A percentile compares a stretch with the other conserved stretches of the same genome.
Conservation (phyloP, 2,329 filamentous ascomycete genomes). For the Cryphonectria naterciae region DNA sequence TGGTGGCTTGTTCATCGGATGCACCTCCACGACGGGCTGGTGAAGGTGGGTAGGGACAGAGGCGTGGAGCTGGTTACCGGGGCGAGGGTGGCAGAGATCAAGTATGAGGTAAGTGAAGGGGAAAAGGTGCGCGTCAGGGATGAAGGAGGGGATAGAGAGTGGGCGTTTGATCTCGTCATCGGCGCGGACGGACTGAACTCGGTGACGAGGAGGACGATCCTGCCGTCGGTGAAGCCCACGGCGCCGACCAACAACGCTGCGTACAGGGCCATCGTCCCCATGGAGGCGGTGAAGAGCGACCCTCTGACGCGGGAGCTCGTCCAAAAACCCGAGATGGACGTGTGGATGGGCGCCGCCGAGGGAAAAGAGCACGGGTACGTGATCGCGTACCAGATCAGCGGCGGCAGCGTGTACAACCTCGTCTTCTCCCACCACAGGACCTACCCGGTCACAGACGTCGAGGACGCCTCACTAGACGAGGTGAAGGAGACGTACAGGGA, state of each 20-base stretch:
- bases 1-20: constrained; percentile 54
- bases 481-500: constrained; percentile 46
- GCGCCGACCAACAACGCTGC: constrained; percentile 47
- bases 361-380: constrained; percentile 41
- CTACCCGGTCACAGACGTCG: constrained; percentile 40
- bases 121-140: constrained; percentile 3
- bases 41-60: constrained; percentile 42
- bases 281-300: constrained; percentile 46
- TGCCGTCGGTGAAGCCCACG: constrained; percentile 46
- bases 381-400: constrained; percentile 51
- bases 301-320: constrained; percentile 44
- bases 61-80: constrained; percentile 44
- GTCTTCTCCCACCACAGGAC: constrained; percentile 47
- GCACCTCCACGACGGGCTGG: constrained; percentile 50
- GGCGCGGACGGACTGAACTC: constrained; percentile 48
- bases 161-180: constrained; percentile 42
- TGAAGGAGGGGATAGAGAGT: background rate
- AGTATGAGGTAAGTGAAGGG: constrained; percentile 33
- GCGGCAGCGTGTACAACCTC: constrained; percentile 49
- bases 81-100: constrained; percentile 41
- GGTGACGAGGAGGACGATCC: constrained; percentile 42
- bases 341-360: constrained; percentile 43
- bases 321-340: constrained; percentile 47
- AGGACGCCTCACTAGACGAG: constrained; percentile 47
- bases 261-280: constrained; percentile 50